These are phyloP conservation scores for Megacollybia marginata DNA, from an alignment of 768 basidiomycete genomes.

Conservation along the genomic window DNA sequence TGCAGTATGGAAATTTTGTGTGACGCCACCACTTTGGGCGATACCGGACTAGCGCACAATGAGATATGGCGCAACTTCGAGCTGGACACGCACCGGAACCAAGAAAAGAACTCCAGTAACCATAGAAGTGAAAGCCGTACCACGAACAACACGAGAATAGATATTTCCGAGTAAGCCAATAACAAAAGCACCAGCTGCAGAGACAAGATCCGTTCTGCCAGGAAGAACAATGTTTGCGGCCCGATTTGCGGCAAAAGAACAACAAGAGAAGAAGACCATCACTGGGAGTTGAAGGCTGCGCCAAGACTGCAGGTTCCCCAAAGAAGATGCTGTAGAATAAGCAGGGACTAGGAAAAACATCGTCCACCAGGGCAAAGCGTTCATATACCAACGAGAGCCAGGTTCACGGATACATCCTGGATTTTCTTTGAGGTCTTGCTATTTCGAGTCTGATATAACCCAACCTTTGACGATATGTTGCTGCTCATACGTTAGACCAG, in stretches of 20 bases:
- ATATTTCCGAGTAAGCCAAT: slow-evolving; percentile 76
- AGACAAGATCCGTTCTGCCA: slow-evolving; percentile 65
- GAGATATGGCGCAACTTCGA: slow-evolving; percentile 6
- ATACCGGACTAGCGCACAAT: slow-evolving; percentile 53
- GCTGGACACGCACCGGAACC: slow-evolving; percentile 58
- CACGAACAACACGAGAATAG: slow-evolving; percentile 69
- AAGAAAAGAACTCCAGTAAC: slow-evolving; percentile 90
- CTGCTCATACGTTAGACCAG: slow-evolving; percentile 23
- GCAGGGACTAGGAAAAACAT: slow-evolving; percentile 69
- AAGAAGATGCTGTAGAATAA: slow-evolving; percentile 66
- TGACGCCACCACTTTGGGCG: slow-evolving; percentile 66
- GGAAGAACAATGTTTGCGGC: slow-evolving; percentile 53
- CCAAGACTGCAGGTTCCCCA: slow-evolving; percentile 70
- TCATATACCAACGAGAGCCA: slow-evolving; percentile 69
- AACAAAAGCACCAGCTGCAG: slow-evolving; percentile 70
- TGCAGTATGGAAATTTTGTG: slow-evolving; percentile 51
- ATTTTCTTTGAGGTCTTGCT: slow-evolving; percentile 8
- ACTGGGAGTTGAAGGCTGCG: slow-evolving; percentile 64
- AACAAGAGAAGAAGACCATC: slow-evolving; percentile 75
- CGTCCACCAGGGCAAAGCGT: slow-evolving; percentile 79
- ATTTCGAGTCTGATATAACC: background rate
- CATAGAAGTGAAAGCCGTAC: slow-evolving; percentile 86
- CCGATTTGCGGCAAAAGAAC: slow-evolving; percentile 65
- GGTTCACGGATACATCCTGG: slow-evolving; percentile 72
- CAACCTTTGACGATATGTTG: slow-evolving; percentile 47